Evolutionary conservation across 2,329 filamentous ascomycete genomes (phyloP).

Genomic region (Diaporthe sp.): DNA sequence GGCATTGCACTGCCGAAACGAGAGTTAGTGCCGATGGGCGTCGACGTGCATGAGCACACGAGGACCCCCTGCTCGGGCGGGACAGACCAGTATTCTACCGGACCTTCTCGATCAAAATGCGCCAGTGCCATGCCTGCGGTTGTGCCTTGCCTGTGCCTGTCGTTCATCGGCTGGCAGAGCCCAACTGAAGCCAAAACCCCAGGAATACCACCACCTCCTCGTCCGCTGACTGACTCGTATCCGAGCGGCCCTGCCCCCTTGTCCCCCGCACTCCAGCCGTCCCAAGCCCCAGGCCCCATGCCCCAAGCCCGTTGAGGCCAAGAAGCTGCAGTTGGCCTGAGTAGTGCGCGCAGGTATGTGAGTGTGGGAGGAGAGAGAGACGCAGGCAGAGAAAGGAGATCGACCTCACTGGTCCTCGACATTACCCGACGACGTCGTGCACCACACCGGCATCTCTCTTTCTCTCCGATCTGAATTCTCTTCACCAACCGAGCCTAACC

Average conservation of each 20-base stretch:
- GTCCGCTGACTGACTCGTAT: slow-evolving; percentile 13
- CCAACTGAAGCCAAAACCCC: not conserved
- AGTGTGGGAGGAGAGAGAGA: not conserved
- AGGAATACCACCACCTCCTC: not conserved
- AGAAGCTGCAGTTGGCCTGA: slow-evolving; percentile 18
- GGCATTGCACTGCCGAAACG: slow-evolving; percentile 5
- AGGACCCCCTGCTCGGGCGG: slow-evolving; percentile 1
- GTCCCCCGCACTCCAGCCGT: slow-evolving; percentile 19
- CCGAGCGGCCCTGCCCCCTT: slow-evolving; percentile 3
- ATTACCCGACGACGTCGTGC: slow-evolving; percentile 21
- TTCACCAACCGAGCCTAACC: not conserved
- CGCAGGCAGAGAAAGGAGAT: slow-evolving; percentile 1
- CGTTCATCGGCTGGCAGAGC: not conserved
- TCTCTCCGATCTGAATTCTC: not conserved
- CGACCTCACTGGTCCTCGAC: not conserved
- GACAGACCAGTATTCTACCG: not conserved
- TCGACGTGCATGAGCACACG: slow-evolving; percentile 7
- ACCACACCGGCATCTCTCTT: not conserved
- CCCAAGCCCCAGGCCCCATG: slow-evolving; percentile 8
- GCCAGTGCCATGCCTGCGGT: not conserved
- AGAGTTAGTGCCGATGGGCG: slow-evolving; percentile 2
- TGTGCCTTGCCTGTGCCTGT: not conserved
- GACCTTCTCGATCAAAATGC: not conserved
- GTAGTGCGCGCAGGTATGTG: not conserved
- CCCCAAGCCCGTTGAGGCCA: slow-evolving; percentile 13